Percentiles rank a stretch among this genome's conserved stretches.
These are phyloP conservation scores for Hirschioporus abietinus DNA, from an alignment of 768 basidiomycete genomes.

Conservation along the genomic window DNA sequence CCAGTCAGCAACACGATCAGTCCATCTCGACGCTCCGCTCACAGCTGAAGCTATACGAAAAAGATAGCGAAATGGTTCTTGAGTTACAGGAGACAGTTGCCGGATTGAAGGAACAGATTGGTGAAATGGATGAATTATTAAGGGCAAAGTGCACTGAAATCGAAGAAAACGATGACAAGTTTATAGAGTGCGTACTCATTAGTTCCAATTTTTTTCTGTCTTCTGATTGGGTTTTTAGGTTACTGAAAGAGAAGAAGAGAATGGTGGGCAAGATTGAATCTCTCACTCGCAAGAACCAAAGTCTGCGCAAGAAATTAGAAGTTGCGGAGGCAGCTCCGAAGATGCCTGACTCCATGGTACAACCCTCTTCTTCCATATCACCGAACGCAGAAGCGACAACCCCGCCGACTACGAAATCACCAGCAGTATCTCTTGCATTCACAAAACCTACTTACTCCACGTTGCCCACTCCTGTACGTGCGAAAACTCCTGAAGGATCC, in stretches of 20 bases:
- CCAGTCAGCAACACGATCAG: conserved; percentile 62
- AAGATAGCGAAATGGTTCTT: conserved; percentile 33
- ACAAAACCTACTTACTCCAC: conserved; percentile 11
- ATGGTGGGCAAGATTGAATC: conserved; percentile 63
- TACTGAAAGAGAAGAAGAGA: conserved; percentile 79
- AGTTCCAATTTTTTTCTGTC: background rate
- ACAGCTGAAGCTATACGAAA: conserved; percentile 33
- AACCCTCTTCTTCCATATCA: conserved; percentile 8
- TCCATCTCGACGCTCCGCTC: conserved; percentile 52
- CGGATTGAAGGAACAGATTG: conserved; percentile 64
- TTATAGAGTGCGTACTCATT: conserved; percentile 58
- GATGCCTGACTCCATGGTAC: conserved; percentile 15
- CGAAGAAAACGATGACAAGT: conserved; percentile 78
- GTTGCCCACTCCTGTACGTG: conserved; percentile 15
- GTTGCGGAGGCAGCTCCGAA: conserved; percentile 41
- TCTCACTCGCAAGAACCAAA: conserved; percentile 67
- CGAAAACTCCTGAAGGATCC: conserved; percentile 26
- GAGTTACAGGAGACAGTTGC: conserved; percentile 49
- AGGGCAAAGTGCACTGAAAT: conserved; percentile 69
- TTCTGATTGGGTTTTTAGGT: conserved; percentile 33
- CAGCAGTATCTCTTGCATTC: conserved; percentile 13
- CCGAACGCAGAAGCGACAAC: conserved; percentile 10
- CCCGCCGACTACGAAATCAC: conserved; percentile 6
- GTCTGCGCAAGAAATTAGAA: conserved; percentile 60
- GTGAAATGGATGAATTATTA: conserved; percentile 72